phyloP scores from a whole-genome alignment of 345 rosid species.

The Iberis pinnata region DNA sequence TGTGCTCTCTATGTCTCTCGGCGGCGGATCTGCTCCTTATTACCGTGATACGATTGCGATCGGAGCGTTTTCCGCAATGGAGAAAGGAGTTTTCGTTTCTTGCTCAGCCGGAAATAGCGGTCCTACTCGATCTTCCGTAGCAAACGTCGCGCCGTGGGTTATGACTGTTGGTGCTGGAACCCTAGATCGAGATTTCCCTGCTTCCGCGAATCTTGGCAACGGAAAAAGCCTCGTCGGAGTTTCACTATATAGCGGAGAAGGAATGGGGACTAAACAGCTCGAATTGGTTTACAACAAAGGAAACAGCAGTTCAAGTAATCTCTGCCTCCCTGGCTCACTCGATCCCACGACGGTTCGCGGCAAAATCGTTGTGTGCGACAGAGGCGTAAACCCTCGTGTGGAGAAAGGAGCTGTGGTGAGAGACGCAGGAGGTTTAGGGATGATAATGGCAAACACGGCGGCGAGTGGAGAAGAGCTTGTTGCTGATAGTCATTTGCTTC shows the following conservation, averaged over 20 bases:
- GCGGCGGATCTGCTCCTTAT: conserved; percentile 64
- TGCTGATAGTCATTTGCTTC: conserved; percentile 78
- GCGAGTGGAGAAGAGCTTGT: conserved; percentile 64
- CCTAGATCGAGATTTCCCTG: conserved; percentile 77
- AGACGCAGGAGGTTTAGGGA: conserved; percentile 77
- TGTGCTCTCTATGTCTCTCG: conserved; percentile 78
- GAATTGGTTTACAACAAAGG: conserved; percentile 51
- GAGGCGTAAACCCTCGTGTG: conserved; percentile 67
- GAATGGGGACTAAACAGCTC: conserved; percentile 47
- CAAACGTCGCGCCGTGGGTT: conserved; percentile 92
- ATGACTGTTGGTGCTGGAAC: conserved; percentile 93
- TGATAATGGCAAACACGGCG: conserved; percentile 71
- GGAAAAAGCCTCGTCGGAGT: conserved; percentile 44
- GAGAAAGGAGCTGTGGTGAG: conserved; percentile 76
- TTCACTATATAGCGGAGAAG: conserved; percentile 65
- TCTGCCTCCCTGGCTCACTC: conserved; percentile 74
- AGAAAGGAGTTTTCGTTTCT: conserved; percentile 73
- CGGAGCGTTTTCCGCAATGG: conserved; percentile 66
- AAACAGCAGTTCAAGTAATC: conserved; percentile 34
- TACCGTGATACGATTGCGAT: conserved; percentile 58
- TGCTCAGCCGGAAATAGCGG: conserved; percentile 86
- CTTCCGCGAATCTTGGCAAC: conserved; percentile 53
- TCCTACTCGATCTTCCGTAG: conserved; percentile 45
- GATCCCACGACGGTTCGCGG: conserved; percentile 49
- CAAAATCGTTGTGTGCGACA: conserved; percentile 70